Evolutionary conservation across 2,329 filamentous ascomycete genomes (phyloP), one percentile per base, ranked within the genome.

Genomic region (Paramyrothecium sp.): DNA sequence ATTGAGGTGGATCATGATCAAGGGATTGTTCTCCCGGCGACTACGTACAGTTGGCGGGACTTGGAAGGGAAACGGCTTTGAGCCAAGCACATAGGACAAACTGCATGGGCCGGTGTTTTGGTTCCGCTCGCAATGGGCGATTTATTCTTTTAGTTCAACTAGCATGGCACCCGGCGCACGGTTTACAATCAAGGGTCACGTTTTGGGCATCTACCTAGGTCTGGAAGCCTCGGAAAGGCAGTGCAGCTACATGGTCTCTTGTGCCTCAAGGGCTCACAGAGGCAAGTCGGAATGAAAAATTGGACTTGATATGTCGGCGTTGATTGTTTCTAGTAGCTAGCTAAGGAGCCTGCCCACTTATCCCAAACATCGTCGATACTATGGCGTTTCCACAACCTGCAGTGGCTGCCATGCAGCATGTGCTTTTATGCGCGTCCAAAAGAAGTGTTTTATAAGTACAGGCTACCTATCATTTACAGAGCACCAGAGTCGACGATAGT

Each of bases 401-500:
- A 51, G n/a, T 22, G n/a, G 38, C 38, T 44, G 38, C 38, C 5
- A 7, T 5, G 38, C 38, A 44, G 38, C 13, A 44, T 44, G 4
- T 44, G 38, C 22, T 51, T 51, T 51, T 51, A 33, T 51, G 23
- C 30, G n/a, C 49, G 49, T 51, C 49, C 49, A 51, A 33, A 30
- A 19, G 49, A 22, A 30, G 10, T 50, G 23, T 51, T 30, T 20
- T 51, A 51, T 30, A 56, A 49, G 56, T 52, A 55, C 55, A 59
- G 54, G 56, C 54, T 54, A 56, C 23, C 67, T 62, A 68, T 53
- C 63, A 59, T 58, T 77, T 82, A 82, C 69, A 76, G 64, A 66
- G 75, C 70, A 67, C 86, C 86, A 65, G 71, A 77, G 61, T 78
- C 71, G 65, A 81, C 75, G 63, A 89, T 89, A 71, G 80, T 83